Evolutionary conservation across 2,329 filamentous ascomycete species (phyloP).

Genomic region (Colletotrichum navitas): DNA sequence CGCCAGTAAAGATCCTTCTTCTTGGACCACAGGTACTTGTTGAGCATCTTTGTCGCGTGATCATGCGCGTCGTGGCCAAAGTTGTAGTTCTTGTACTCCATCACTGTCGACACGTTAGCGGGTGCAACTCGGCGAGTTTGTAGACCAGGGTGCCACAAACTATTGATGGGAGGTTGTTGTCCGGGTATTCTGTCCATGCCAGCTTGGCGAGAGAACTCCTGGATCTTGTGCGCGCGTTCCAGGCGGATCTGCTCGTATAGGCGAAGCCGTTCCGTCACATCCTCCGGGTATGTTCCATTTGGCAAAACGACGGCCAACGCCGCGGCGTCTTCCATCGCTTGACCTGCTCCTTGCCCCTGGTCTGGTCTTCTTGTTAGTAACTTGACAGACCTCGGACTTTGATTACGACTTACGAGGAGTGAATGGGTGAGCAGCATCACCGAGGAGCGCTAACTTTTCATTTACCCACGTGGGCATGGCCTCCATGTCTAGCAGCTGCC

Average conservation of each 20-base stretch:
- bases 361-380: constrained; percentile 42
- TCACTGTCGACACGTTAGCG: constrained; percentile 46
- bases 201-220: constrained; percentile 66
- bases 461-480: constrained; percentile 67
- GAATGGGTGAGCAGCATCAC: constrained; percentile 78
- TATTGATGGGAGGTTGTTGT: constrained; percentile 16
- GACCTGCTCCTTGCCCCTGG: constrained; percentile 72
- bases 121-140: too few species aligned
- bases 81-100: constrained; percentile 61
- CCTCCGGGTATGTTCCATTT: constrained; percentile 54
- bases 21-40: constrained; percentile 60
- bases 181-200: constrained; percentile 56
- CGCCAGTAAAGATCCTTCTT: constrained; percentile 56
- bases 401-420: constrained; percentile 62
- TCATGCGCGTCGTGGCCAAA: constrained; percentile 72
- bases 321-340: constrained; percentile 75
- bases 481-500: constrained; percentile 73
- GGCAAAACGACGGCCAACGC: constrained; percentile 69
- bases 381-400: too few species aligned
- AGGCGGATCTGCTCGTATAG: constrained; percentile 71
- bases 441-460: constrained; percentile 67
- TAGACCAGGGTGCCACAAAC: constrained; percentile 1
- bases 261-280: constrained; percentile 67
- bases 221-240: constrained; percentile 68
- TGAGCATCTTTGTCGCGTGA: constrained; percentile 62